phyloP scores from a whole-genome alignment of 225 moss, liverwort and hornwort genomes.

The Takakia lepidozioides region DNA sequence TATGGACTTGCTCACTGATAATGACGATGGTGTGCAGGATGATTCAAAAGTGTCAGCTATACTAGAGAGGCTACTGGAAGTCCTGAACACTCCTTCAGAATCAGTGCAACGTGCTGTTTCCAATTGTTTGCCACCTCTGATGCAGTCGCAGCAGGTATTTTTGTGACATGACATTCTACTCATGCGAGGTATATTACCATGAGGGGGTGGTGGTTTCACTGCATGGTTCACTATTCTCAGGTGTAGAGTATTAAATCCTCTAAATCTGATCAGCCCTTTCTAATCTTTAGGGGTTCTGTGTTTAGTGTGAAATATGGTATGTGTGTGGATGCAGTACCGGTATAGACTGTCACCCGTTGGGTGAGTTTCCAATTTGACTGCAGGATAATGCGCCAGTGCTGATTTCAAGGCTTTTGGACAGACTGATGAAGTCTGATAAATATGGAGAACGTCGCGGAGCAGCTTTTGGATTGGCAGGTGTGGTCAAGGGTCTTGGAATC shows the following conservation, averaged over 20 bases:
- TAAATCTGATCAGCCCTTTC: too few species aligned
- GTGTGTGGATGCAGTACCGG: too few species aligned
- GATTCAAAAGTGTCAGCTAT: conserved; percentile 61
- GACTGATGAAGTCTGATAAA: conserved; percentile 71
- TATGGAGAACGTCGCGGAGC: conserved; percentile 96
- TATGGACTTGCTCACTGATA: not conserved
- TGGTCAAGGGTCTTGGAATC: conserved; percentile 92
- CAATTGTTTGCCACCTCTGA: conserved; percentile 83
- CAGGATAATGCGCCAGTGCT: conserved; percentile 77
- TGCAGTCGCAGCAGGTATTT: conserved; percentile 81
- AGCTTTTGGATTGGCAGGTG: conserved; percentile 98
- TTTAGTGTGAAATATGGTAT: too few species aligned
- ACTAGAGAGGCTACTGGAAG: conserved; percentile 80
- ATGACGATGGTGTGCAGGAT: too few species aligned
- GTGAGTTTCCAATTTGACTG: too few species aligned
- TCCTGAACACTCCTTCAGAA: conserved; percentile 96
- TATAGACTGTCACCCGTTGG: too few species aligned
- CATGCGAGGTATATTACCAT: too few species aligned
- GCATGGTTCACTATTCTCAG: too few species aligned
- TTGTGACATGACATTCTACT: too few species aligned
- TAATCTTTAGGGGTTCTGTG: too few species aligned
- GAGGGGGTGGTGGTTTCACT: too few species aligned
- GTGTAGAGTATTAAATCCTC: too few species aligned
- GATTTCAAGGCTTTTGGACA: conserved; percentile 55
- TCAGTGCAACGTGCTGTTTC: conserved; percentile 97